Conservation (phyloP, 2,329 filamentous ascomycete species). For the Trichoderma arundinaceum region DNA sequence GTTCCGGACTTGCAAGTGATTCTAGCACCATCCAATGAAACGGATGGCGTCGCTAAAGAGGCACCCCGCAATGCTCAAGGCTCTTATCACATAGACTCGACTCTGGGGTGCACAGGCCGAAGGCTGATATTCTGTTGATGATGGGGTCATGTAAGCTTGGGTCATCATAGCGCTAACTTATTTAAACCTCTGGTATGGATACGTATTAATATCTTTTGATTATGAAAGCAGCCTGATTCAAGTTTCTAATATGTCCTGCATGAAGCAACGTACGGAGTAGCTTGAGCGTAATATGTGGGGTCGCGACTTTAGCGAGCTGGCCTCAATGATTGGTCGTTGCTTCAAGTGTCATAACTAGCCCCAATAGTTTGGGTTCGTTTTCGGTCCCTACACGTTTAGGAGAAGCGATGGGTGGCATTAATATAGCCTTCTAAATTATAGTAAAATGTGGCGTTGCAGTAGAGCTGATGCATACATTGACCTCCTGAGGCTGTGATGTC, state of each 20-base stretch:
- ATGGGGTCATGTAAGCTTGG: background rate
- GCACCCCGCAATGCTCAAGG: background rate
- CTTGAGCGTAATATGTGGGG: background rate
- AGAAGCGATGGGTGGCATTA: background rate
- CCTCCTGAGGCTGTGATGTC: too few species aligned
- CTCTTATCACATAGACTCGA: background rate
- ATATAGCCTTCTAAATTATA: background rate
- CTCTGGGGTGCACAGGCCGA: background rate
- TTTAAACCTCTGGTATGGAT: background rate
- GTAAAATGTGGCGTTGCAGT: too few species aligned
- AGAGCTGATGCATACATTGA: too few species aligned
- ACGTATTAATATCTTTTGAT: too few species aligned
- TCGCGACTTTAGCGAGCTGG: background rate
- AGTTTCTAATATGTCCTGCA: too few species aligned
- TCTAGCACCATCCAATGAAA: background rate
- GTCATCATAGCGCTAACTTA: background rate
- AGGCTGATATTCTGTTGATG: too few species aligned
- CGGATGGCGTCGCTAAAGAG: background rate
- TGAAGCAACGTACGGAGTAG: background rate
- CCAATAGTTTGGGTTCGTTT: background rate
- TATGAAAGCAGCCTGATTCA: too few species aligned
- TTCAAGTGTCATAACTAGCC: background rate
- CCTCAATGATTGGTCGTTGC: background rate
- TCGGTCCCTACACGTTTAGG: too few species aligned
- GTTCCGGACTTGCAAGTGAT: background rate